phyloP scores from a whole-genome alignment of 129 eudicot species.

The Helichrysum umbraculigerum region DNA sequence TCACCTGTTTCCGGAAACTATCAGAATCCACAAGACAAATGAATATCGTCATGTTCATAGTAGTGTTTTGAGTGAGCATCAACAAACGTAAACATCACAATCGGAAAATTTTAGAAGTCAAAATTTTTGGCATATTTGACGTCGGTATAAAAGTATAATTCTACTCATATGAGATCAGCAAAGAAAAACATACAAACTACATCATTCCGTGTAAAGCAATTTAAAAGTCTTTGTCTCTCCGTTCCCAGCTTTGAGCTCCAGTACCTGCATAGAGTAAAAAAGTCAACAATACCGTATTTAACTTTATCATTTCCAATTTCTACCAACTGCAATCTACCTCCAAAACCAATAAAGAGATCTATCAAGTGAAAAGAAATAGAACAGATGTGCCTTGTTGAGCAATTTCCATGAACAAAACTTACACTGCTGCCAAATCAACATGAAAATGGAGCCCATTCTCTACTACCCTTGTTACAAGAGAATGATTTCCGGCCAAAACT shows the following conservation, averaged over 20 bases:
- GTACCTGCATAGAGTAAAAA: constrained; percentile 52
- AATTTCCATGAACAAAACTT: constrained; percentile 27
- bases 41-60: constrained; percentile 15
- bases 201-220: constrained; percentile 66
- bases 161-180: constrained; percentile 13
- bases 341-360: neutral
- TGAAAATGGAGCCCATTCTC: constrained; percentile 92
- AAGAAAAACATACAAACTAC: constrained; percentile 71
- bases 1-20: constrained; percentile 61
- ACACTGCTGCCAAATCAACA: constrained; percentile 85
- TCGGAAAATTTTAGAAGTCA: neutral
- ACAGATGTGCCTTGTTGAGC: constrained; percentile 2
- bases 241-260: constrained; percentile 93
- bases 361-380: neutral
- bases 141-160: neutral
- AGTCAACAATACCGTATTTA: constrained; percentile 1
- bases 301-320: neutral
- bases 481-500: constrained; percentile 94
- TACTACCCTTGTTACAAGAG: constrained; percentile 80
- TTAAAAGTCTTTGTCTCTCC: constrained; percentile 94
- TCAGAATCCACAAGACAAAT: constrained; percentile 22
- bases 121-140: neutral
- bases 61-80: constrained; percentile 9
- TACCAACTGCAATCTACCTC: constrained; percentile 7
- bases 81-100: neutral